Base-by-base conservation (phyloP, 2,329 filamentous ascomycete species). In the Diaporthe australafricana region DNA sequence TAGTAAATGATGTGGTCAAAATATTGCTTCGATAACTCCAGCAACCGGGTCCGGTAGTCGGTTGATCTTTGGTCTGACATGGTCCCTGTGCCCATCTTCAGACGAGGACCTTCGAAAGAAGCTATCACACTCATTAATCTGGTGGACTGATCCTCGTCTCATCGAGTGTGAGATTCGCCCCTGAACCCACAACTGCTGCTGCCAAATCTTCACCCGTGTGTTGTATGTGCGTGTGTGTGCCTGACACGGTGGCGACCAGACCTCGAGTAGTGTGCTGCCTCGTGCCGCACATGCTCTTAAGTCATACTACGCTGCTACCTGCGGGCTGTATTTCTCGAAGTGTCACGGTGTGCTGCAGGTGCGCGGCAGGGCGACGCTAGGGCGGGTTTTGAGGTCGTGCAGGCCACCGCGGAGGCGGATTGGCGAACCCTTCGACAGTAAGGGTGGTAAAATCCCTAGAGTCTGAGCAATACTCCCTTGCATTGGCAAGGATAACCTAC, bases 121-220 rank as follows among this genome's bases (percentile, higher is more conserved):
- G 42, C 30, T 35, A 63, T 63, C 42, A 48, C 42, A 63, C 30
- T 63, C n/a, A 63, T 7, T 42, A 16, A 27, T 35, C 27, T 48
- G 25, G 60, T 25, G 60, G 27, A 63, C 60, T 63, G 60, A 63
- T 48, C 27, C 60, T 63, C 60, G 60, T 48, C 60, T 63, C 42
- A 63, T 63, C 1, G 42, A 48, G 27, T 27, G 40, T 35, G n/a
- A 62, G n/a, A 20, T n/a, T 32, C 27, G 32, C 53, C n/a, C 42
- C 27, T 22, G 60, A 48, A 48, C 42, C 42, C 60, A 63, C 42
- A 63, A 48, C n/a, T 25, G 30, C 42, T 40, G 16, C 42, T 38
- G 27, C 27, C 42, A 48, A 42, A 63, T 32, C 20, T 63, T 63
- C 42, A 48, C n/a, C 14, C 32, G 32, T 9, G 32, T 35, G 22